phyloP scores from a whole-genome alignment of 1,139 yeast genomes.

The Suhomyces anneliseae region DNA sequence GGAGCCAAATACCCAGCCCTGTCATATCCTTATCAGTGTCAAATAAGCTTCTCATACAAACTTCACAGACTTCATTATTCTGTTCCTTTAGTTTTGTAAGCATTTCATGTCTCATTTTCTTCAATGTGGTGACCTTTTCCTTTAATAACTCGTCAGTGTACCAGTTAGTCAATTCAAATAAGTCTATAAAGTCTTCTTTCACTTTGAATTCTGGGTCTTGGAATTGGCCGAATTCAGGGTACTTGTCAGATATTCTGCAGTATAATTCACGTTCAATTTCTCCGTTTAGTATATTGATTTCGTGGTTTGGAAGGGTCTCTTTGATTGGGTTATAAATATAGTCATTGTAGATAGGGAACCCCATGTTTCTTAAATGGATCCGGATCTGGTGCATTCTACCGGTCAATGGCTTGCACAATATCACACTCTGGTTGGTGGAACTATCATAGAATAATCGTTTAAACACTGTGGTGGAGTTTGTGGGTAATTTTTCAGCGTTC shows the following conservation, averaged over 20 bases:
- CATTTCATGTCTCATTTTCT: conserved; percentile 9
- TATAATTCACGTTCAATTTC: conserved; percentile 32
- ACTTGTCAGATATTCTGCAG: conserved; percentile 18
- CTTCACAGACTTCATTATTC: conserved; percentile 34
- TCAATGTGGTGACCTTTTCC: conserved; percentile 7
- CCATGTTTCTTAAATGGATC: conserved; percentile 65
- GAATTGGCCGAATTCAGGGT: conserved; percentile 15
- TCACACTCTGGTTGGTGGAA: conserved; percentile 49
- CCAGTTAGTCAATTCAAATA: conserved; percentile 18
- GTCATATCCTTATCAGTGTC: conserved; percentile 36
- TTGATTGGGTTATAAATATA: conserved; percentile 46
- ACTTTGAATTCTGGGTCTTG: conserved; percentile 11
- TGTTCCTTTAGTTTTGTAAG: conserved; percentile 18
- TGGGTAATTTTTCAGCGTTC: conserved; percentile 27
- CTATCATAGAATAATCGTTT: conserved; percentile 24
- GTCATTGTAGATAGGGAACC: conserved; percentile 71
- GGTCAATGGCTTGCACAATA: conserved; percentile 64
- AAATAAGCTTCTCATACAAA: conserved; percentile 44
- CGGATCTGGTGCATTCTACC: conserved; percentile 82
- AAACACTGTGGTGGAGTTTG: conserved; percentile 37
- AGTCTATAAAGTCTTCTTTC: conserved; percentile 16
- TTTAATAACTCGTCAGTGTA: conserved; percentile 13
- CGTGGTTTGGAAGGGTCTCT: conserved; percentile 11
- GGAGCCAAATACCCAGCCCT: conserved; percentile 52
- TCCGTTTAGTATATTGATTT: conserved; percentile 21